phyloP scores from a whole-genome alignment of 768 basidiomycete genomes.

The Sutorius australiensis region DNA sequence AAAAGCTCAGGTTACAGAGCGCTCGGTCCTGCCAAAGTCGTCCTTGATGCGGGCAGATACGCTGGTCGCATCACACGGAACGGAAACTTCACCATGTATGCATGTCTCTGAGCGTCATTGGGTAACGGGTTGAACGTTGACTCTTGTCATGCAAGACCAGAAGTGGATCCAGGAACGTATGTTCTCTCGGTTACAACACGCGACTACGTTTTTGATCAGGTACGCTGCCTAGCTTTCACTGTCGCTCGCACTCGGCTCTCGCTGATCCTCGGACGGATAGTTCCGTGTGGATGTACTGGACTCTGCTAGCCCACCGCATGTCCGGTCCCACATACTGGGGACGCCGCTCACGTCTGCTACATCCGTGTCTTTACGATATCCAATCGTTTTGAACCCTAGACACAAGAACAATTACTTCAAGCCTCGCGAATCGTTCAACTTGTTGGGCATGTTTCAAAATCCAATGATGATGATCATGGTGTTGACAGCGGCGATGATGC shows the following conservation, averaged over 20 bases:
- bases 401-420: constrained; percentile 62
- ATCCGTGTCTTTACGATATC: constrained; percentile 54
- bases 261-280: constrained; percentile 34
- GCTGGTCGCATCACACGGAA: constrained; percentile 50
- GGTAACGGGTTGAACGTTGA: constrained; percentile 12
- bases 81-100: constrained; percentile 69
- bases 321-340: constrained; percentile 62
- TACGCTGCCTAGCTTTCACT: constrained; percentile 25
- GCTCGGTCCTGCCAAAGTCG: constrained; percentile 55
- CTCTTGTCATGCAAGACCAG: constrained; percentile 42
- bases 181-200: constrained; percentile 64
- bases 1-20: constrained; percentile 30
- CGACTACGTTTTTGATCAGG: constrained; percentile 70
- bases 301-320: constrained; percentile 44
- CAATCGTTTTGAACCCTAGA: constrained; percentile 53
- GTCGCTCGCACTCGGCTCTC: not conserved
- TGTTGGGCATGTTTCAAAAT: constrained; percentile 72
- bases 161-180: constrained; percentile 67
- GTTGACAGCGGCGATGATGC: constrained; percentile 59
- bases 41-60: constrained; percentile 56
- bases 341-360: constrained; percentile 64
- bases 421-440: constrained; percentile 67
- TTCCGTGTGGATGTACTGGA: constrained; percentile 61
- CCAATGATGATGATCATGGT: constrained; percentile 85
- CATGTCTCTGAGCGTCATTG: not conserved